A percentile compares a stretch with the other conserved stretches of the same genome.
Conservation (phyloP, 1,284 basidiomycete species). For the Paramarasmius palmivorus region DNA sequence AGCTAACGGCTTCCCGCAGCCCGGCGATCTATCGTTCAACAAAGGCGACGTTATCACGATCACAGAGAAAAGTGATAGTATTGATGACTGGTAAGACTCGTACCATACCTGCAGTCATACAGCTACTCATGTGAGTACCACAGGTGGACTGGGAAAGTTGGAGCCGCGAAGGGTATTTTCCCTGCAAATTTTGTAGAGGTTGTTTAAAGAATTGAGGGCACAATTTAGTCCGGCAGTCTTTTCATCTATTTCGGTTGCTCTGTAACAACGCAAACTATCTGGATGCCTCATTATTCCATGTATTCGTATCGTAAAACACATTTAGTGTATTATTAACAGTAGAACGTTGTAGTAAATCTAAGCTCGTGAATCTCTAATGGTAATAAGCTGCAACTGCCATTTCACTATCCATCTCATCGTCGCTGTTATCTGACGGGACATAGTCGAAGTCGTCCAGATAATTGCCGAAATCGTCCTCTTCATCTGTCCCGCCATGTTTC, state of each 20-base stretch:
- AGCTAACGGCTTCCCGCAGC: constrained; percentile 37
- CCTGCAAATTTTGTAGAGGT: constrained; percentile 69
- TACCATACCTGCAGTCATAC: not conserved
- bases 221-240: no score
- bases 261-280: not conserved
- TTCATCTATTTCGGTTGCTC: not conserved
- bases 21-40: constrained; percentile 82
- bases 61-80: constrained; percentile 72
- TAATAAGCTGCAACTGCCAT: not conserved
- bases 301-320: not conserved
- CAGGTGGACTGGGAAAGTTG: constrained; percentile 72
- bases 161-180: constrained; percentile 52
- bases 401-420: constrained; percentile 5
- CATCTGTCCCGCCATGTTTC: not conserved
- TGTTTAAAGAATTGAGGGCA: constrained; percentile 30
- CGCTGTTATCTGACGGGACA: no score
- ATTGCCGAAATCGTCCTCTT: not conserved
- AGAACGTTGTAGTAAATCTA: not conserved
- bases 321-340: not conserved
- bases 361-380: not conserved
- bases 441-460: constrained; percentile 5
- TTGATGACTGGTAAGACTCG: constrained; percentile 71
- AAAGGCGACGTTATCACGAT: constrained; percentile 84
- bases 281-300: not conserved
- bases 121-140: not conserved